A percentile compares a stretch with the other conserved stretches of the same genome.
phyloP scores from a whole-genome alignment of 73 alveolate genomes.

The Breviolum minutum region DNA sequence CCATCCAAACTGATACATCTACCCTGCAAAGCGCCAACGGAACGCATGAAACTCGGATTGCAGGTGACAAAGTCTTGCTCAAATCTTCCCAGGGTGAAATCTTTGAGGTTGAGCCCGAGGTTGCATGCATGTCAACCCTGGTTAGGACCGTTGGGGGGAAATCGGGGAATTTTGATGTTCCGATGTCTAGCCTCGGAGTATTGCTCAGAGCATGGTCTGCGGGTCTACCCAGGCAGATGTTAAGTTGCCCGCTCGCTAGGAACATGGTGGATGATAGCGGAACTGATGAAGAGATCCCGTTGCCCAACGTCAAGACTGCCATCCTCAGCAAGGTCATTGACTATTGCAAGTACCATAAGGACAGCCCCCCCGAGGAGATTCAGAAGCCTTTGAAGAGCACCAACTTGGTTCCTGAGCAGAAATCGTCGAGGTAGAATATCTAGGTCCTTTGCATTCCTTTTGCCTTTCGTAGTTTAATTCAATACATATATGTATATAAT shows the following conservation, averaged over 20 bases:
- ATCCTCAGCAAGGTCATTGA: conserved; percentile 96
- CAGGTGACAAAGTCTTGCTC: conserved; percentile 62
- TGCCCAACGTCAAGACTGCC: conserved; percentile 97
- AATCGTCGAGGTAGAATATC: not conserved
- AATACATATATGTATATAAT: too few species aligned
- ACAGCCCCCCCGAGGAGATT: conserved; percentile 97
- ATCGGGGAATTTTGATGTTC: not conserved
- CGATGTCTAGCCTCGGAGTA: too few species aligned
- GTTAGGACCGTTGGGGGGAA: conserved; percentile 5
- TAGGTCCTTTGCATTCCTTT: too few species aligned
- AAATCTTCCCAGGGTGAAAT: conserved; percentile 95
- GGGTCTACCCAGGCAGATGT: too few species aligned
- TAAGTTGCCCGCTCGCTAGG: not conserved
- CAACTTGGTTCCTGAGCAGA: conserved; percentile 96
- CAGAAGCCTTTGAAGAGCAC: conserved; percentile 98
- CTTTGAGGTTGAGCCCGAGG: conserved; percentile 94
- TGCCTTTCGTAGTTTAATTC: too few species aligned
- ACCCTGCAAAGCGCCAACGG: too few species aligned
- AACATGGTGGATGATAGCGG: conserved; percentile 95
- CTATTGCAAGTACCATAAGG: conserved; percentile 95
- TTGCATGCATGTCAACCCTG: conserved; percentile 93
- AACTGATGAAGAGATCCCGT: conserved; percentile 96
- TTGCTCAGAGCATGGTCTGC: too few species aligned
- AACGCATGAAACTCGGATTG: not conserved
- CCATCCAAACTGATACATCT: too few species aligned